Percentiles rank a stretch among this genome's conserved stretches.
These are phyloP conservation scores for Penicillium psychrofluorescens DNA, from an alignment of 495 filamentous ascomycete genomes.

Conservation along the genomic window DNA sequence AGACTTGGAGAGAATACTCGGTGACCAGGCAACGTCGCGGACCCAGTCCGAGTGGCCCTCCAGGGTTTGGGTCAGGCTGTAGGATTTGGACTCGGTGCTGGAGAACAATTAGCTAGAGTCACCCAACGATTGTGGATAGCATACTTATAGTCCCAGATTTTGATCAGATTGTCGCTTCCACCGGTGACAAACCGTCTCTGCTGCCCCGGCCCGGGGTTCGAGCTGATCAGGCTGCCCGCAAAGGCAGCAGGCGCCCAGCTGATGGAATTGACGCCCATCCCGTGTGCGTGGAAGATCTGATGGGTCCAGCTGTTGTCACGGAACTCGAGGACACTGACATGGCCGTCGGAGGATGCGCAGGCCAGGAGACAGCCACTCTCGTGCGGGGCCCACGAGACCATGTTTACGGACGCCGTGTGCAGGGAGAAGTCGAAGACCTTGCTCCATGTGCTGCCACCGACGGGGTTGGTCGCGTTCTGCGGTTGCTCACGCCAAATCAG, in stretches of 20 bases:
- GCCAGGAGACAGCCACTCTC: slow-evolving; percentile 92
- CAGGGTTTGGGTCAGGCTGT: slow-evolving; percentile 48
- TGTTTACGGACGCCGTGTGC: slow-evolving; percentile 92
- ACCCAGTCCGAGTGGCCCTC: slow-evolving; percentile 94
- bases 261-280: slow-evolving; percentile 87
- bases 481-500: slow-evolving; percentile 93
- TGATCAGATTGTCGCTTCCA: slow-evolving; percentile 85
- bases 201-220: slow-evolving; percentile 51
- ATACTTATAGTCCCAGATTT: slow-evolving; percentile 74
- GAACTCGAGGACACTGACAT: slow-evolving; percentile 89
- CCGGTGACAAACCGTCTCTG: slow-evolving; percentile 84
- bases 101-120: slow-evolving; percentile 5
- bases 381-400: slow-evolving; percentile 94
- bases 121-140: slow-evolving; percentile 3
- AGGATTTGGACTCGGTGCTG: slow-evolving; percentile 47
- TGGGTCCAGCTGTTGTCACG: slow-evolving; percentile 84
- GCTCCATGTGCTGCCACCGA: slow-evolving; percentile 55
- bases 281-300: slow-evolving; percentile 85
- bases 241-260: slow-evolving; percentile 84
- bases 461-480: slow-evolving; percentile 35
- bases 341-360: slow-evolving; percentile 88
- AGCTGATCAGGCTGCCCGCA: slow-evolving; percentile 72
- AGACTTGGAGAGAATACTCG: slow-evolving; percentile 83
- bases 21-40: slow-evolving; percentile 93
- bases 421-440: slow-evolving; percentile 84